Base-by-base conservation (phyloP, 73 alveolate genomes). In the Paramecium bursaria region DNA sequence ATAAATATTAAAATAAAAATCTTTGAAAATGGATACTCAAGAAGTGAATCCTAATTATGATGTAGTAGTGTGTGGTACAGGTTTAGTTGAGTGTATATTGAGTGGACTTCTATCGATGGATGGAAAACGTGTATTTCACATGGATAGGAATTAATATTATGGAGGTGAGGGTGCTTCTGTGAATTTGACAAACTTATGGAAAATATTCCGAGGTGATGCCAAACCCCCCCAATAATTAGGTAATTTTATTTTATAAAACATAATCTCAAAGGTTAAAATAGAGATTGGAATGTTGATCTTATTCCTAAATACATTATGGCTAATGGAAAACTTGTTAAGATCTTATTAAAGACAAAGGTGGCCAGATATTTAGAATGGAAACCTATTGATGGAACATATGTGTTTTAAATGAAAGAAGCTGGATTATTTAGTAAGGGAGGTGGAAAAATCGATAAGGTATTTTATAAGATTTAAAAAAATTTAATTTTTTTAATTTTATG, bases 271-370 rank as follows among this genome's bases (percentile, higher is more conserved):
- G 98, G 99, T 48, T 95, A 86, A 79, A 90, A 90, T 88, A 88
- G 98, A 88, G 99, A 95, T 74, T 96, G 99, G 98, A 95, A 97
- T 87, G 96, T 97, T 21, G 99, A 97, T 74, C 90, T 97, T 46
- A 93, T 97, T 79, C 99, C 99, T 26, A 97, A 97, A 93, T 95
- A 93, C 91, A 93, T 96, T 74, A 97, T 97, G 99, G 98, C 99
- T 47, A 96, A 96, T 46, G 99, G 99, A 31, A 90, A 91, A 60
- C 89, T 97, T 35, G 99, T 96, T 35, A 96, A 92, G 90, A 87
- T 96, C 86, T 94, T 96, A 47, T 88, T 96, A 53, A 91, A 95
- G 87, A 96, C 99, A 4, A 91, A 90, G 21, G 96, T 91, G 46
- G 95, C 97, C 74, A 82, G 95, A 21, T 88, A 90, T 54, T 75